Conservation (phyloP, 495 filamentous ascomycete species). For the Bathelium albidoporum region DNA sequence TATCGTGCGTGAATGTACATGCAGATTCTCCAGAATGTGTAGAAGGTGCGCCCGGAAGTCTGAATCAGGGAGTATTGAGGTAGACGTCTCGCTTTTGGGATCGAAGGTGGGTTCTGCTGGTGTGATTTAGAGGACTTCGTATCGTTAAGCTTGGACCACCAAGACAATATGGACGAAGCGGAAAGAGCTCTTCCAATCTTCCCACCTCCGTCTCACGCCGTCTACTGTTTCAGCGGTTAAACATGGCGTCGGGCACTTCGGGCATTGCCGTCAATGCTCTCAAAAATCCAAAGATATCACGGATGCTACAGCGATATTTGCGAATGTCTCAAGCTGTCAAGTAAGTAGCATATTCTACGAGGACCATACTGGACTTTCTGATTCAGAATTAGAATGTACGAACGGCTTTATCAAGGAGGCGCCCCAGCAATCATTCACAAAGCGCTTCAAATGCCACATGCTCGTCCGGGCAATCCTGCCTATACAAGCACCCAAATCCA, state of each 20-base stretch:
- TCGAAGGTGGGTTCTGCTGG: neutral
- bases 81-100: neutral
- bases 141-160: neutral
- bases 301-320: neutral
- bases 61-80: neutral
- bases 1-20: neutral
- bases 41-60: neutral
- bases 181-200: neutral
- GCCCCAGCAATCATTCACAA: neutral
- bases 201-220: neutral
- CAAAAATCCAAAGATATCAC: neutral
- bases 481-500: neutral
- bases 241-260: neutral
- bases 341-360: neutral
- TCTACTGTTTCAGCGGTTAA: neutral
- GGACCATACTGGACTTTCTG: neutral
- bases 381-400: neutral
- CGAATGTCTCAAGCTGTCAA: neutral
- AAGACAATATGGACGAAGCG: neutral
- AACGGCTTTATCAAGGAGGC: neutral
- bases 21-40: neutral
- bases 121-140: neutral
- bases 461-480: neutral
- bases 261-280: neutral
- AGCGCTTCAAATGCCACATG: conserved; percentile 2